Conservation (phyloP, 805 yeast species). For the Candida koratica region DNA sequence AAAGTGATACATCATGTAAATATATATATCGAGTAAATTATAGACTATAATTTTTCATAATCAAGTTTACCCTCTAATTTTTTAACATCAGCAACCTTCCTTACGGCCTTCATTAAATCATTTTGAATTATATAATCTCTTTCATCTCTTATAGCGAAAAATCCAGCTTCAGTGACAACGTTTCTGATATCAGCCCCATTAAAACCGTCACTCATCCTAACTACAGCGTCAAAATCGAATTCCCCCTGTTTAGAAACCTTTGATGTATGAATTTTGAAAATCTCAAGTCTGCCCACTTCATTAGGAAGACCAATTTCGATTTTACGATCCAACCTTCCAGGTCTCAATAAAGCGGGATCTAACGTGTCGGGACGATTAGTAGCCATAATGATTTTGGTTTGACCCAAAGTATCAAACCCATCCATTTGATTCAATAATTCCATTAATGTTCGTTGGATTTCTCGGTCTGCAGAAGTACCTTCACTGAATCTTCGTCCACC, state of each 20-base stretch:
- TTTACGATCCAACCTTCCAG: constrained; percentile 95
- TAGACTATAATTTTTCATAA: constrained; percentile 74
- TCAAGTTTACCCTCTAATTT: constrained; percentile 94
- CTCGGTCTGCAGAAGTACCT: constrained; percentile 98
- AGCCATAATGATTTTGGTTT: constrained; percentile 97
- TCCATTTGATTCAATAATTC: constrained; percentile 97
- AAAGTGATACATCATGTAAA: constrained; percentile 17
- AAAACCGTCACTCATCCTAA: constrained; percentile 98
- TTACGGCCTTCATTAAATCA: constrained; percentile 95
- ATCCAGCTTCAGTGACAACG: constrained; percentile 97
- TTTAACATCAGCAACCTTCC: constrained; percentile 96
- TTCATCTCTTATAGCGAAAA: constrained; percentile 96
- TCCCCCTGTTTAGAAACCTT: constrained; percentile 89
- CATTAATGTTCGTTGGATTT: constrained; percentile 96
- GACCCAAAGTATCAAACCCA: constrained; percentile 94
- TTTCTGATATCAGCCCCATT: constrained; percentile 98
- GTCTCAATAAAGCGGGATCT: constrained; percentile 95
- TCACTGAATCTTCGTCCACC: constrained; percentile 98
- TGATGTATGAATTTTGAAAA: constrained; percentile 87
- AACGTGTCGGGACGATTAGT: constrained; percentile 98
- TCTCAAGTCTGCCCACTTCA: constrained; percentile 91
- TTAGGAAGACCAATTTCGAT: constrained; percentile 94
- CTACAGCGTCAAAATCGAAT: constrained; percentile 94
- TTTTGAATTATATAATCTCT: constrained; percentile 90
- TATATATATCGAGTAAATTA: constrained; percentile 21